Conservation (phyloP, 1,284 basidiomycete species). For the Xerocomus minutiporus region DNA sequence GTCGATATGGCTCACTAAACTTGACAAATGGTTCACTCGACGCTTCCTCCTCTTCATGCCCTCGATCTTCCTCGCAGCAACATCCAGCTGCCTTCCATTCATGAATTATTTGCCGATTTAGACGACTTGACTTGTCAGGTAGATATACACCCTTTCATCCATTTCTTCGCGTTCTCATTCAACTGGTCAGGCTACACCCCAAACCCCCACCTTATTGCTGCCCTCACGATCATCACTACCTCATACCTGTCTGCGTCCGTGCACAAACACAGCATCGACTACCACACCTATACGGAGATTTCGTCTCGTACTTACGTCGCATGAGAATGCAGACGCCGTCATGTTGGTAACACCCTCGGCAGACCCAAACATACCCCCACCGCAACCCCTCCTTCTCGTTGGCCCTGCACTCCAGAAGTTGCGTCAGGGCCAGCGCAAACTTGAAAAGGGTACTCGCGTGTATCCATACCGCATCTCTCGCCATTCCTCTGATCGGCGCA, state of each 20-base stretch:
- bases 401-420: conserved; percentile 41
- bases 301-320: conserved; percentile 45
- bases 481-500: conserved; percentile 5
- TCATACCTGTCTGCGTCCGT: conserved; percentile 12
- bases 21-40: conserved; percentile 32
- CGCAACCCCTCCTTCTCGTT: conserved; percentile 40
- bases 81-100: conserved; percentile 18
- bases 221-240: neutral
- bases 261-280: conserved; percentile 12
- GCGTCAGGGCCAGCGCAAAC: conserved; percentile 37
- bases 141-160: conserved; percentile 4
- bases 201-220: neutral
- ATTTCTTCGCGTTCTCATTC: neutral
- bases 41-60: conserved; percentile 52
- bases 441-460: conserved; percentile 45
- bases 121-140: conserved; percentile 16
- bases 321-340: conserved; percentile 52
- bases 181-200: neutral
- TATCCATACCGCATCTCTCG: conserved; percentile 49
- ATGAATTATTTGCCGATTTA: conserved; percentile 14
- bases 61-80: conserved; percentile 41
- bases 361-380: conserved; percentile 4
- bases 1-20: neutral
- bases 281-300: conserved; percentile 25
- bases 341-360: conserved; percentile 41